Base-by-base conservation (phyloP, 495 filamentous ascomycete species). In the Neurospora cerealis region DNA sequence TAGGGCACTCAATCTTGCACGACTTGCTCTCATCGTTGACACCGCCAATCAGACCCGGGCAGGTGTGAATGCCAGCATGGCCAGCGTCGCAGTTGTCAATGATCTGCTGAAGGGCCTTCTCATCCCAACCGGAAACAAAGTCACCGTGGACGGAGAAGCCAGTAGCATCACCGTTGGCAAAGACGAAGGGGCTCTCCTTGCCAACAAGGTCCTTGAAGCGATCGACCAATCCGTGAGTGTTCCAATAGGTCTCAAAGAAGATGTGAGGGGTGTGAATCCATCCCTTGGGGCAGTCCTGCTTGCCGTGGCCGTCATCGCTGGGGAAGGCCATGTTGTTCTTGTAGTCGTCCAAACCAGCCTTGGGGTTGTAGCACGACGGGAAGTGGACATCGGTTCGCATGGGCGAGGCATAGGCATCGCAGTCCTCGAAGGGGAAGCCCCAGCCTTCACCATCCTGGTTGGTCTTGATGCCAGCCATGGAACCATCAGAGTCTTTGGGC, bases 101-200 rank as follows among this genome's bases (percentile, higher is more conserved):
- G 74, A 89, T 89, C 41, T 85, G 82, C 78, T 92, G 86, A 24
- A 93, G 87, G 71, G 86, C 83, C 6, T 81, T 74, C 70, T 84
- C 79, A 74, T 93, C 88, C 92, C 92, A 94, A 38, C 90, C 92
- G 69, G 91, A 88, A 62, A 93, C 82, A 80, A 93, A 93, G 81
- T 93, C 91, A 41, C 86, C 90, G 81, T 93, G 91, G 69, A 87
- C 86, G 39, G 82, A 83, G 79, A 81, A 88, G 69, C 87, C 87
- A n/a, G 87, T 88, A 37, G 80, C 80, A 69, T 90, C 88, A 36
- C 88, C 88, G 79, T 87, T 90, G 73, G 89, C 83, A 74, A 88
- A 87, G 71, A 93, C 89, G 79, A 92, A 93, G 39, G 91, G 91
- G 75, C 82, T 83, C 54, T 86, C 86, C 78, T 86, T 85, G 74